phyloP scores from a whole-genome alignment of 768 basidiomycete species.

The Phylloporus arenicola region DNA sequence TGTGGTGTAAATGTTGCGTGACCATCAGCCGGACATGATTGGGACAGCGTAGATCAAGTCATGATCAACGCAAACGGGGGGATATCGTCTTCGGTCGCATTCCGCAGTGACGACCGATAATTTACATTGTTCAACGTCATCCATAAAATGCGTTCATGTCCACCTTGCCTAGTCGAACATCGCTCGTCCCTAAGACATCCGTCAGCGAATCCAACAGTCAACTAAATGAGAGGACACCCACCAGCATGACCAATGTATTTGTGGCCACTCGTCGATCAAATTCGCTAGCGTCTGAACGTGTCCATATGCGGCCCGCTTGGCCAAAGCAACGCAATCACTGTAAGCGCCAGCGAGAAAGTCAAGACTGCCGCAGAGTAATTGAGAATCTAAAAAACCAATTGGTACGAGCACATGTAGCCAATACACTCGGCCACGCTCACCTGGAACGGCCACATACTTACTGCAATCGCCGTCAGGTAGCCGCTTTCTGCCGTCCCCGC shows the following conservation, averaged over 20 bases:
- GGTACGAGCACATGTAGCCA: background rate
- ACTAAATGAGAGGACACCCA: slow-evolving; percentile 5
- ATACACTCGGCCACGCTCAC: slow-evolving; percentile 3
- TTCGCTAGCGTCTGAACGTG: slow-evolving; percentile 33
- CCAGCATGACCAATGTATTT: slow-evolving; percentile 22
- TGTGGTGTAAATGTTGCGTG: background rate
- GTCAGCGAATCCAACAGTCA: background rate
- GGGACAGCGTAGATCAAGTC: too few species aligned
- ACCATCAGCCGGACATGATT: too few species aligned
- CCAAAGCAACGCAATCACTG: slow-evolving; percentile 4
- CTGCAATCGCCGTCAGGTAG: slow-evolving; percentile 11
- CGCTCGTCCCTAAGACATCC: slow-evolving; percentile 19
- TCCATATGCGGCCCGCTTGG: slow-evolving; percentile 28
- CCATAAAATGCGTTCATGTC: slow-evolving; percentile 20
- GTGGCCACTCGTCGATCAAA: slow-evolving; percentile 32
- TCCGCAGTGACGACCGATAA: background rate
- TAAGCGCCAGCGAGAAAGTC: slow-evolving; percentile 19
- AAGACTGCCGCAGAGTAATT: slow-evolving; percentile 20
- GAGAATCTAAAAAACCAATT: slow-evolving; percentile 17
- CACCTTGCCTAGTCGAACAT: slow-evolving; percentile 16
- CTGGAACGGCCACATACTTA: slow-evolving; percentile 27
- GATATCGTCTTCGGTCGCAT: background rate
- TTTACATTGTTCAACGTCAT: background rate
- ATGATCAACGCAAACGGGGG: background rate
- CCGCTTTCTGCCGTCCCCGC: slow-evolving; percentile 9